phyloP scores from a whole-genome alignment of 2,329 filamentous ascomycete genomes.

The Clonostachys sp. region DNA sequence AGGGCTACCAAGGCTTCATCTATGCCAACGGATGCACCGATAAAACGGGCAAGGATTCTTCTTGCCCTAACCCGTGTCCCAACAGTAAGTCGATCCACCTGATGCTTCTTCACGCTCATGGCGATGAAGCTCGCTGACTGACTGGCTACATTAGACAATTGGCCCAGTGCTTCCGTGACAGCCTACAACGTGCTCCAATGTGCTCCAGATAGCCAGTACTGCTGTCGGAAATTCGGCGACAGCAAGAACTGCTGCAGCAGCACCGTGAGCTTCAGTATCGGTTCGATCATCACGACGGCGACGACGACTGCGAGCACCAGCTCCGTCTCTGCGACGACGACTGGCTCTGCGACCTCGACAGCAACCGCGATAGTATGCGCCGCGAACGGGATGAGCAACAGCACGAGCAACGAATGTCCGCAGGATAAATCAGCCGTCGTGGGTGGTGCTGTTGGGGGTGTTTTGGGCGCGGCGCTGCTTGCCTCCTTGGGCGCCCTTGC shows the following conservation, averaged over 20 bases:
- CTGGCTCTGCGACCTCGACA: neutral
- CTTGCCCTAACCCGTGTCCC: slow-evolving; percentile 10
- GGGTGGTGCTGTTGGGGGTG: slow-evolving; percentile 11
- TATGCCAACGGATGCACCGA: slow-evolving; percentile 13
- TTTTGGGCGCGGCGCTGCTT: slow-evolving; percentile 11
- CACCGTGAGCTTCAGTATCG: slow-evolving; percentile 2
- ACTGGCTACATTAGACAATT: slow-evolving; percentile 2
- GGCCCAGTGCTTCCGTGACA: slow-evolving; percentile 1
- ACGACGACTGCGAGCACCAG: slow-evolving; percentile 1
- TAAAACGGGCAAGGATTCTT: slow-evolving; percentile 3
- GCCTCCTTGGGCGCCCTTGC: slow-evolving; percentile 10
- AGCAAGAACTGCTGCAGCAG: slow-evolving; percentile 9
- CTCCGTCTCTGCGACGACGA: no score
- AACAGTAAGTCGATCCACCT: slow-evolving; percentile 2
- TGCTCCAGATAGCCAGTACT: slow-evolving; percentile 6
- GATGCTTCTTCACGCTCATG: neutral
- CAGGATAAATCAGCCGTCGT: slow-evolving; percentile 11
- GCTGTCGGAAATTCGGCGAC: slow-evolving; percentile 7
- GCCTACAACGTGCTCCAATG: slow-evolving; percentile 10
- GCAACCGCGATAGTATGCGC: neutral
- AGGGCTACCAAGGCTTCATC: slow-evolving; percentile 7
- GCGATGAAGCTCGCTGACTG: neutral
- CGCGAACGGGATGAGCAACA: slow-evolving; percentile 1
- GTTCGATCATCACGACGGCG: slow-evolving; percentile 4
- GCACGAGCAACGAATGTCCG: slow-evolving; percentile 5